Percentiles rank a stretch among this genome's conserved stretches.
phyloP scores from a whole-genome alignment of 2,329 filamentous ascomycete species.

The Fusarium fujikuroi region DNA sequence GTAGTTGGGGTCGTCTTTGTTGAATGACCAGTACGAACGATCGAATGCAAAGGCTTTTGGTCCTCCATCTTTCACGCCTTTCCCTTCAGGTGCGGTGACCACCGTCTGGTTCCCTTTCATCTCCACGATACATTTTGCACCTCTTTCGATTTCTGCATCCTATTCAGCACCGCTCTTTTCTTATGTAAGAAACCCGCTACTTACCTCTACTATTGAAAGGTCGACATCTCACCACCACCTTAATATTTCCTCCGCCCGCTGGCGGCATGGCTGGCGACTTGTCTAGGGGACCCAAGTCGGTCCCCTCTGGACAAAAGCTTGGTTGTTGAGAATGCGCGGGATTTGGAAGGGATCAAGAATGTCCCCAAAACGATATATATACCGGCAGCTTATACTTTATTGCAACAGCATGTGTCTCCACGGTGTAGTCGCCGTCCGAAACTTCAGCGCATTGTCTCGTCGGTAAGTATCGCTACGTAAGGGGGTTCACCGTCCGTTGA shows the following conservation, averaged over 20 bases:
- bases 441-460: slow-evolving; percentile 42
- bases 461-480: slow-evolving; percentile 21
- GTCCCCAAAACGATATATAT: slow-evolving; percentile 2
- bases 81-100: slow-evolving; percentile 77
- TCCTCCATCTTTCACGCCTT: slow-evolving; percentile 75
- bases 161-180: slow-evolving; percentile 32
- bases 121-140: slow-evolving; percentile 95
- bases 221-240: slow-evolving; percentile 96
- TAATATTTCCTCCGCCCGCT: slow-evolving; percentile 92
- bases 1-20: slow-evolving; percentile 81
- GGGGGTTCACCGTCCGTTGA: slow-evolving; percentile 29
- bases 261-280: slow-evolving; percentile 52
- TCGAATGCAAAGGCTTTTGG: slow-evolving; percentile 95
- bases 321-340: slow-evolving; percentile 44
- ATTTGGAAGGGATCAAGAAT: slow-evolving; percentile 24
- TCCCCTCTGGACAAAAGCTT: slow-evolving; percentile 46
- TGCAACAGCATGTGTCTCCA: slow-evolving; percentile 27
- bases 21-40: slow-evolving; percentile 97
- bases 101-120: slow-evolving; percentile 96
- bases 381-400: slow-evolving; percentile 24
- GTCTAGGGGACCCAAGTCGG: slow-evolving; percentile 51
- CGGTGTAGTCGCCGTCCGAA: slow-evolving; percentile 34
- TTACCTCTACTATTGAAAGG: slow-evolving; percentile 96
- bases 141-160: slow-evolving; percentile 81
- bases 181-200: slow-evolving; percentile 36